phyloP scores from a whole-genome alignment of 1,284 basidiomycete genomes.

The Agroathelia rolfsii region DNA sequence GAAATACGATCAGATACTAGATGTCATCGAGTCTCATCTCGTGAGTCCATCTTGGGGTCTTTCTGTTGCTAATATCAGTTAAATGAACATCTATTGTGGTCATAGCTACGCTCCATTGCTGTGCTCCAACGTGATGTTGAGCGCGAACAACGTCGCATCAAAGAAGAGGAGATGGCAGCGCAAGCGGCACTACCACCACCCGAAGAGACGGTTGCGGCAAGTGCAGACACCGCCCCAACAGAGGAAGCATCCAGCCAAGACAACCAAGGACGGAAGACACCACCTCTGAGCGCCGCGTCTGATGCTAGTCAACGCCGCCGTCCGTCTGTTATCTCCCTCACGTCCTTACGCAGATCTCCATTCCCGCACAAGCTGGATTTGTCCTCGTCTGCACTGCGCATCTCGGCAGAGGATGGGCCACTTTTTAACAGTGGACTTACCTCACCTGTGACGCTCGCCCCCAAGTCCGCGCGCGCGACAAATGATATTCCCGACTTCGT shows the following conservation, averaged over 20 bases:
- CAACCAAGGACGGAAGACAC: too few species aligned
- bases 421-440: conserved; percentile 44
- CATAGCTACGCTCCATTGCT: conserved; percentile 58
- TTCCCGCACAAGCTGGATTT: conserved; percentile 67
- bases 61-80: conserved; percentile 5
- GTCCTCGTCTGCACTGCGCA: conserved; percentile 51
- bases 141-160: conserved; percentile 46
- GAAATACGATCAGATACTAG: conserved; percentile 68
- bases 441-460: conserved; percentile 70
- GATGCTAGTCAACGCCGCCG: conserved; percentile 35
- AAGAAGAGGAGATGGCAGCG: conserved; percentile 34
- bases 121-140: conserved; percentile 58
- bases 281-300: too few species aligned
- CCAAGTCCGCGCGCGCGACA: conserved; percentile 57
- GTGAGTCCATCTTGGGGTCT: conserved; percentile 37
- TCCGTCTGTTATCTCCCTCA: conserved; percentile 65
- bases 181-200: conserved; percentile 21
- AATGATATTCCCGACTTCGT: conserved; percentile 54
- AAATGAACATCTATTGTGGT: conserved; percentile 1
- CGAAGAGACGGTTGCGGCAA: conserved; percentile 21
- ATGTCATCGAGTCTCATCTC: conserved; percentile 59
- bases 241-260: too few species aligned
- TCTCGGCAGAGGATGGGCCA: conserved; percentile 50
- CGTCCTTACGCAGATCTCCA: conserved; percentile 59
- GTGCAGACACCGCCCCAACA: conserved; percentile 14